Percentiles rank a stretch among this genome's conserved stretches.
Evolutionary conservation across 371 early-diverging fungal genomes (phyloP).

Genomic region (Mucor lusitanicus): DNA sequence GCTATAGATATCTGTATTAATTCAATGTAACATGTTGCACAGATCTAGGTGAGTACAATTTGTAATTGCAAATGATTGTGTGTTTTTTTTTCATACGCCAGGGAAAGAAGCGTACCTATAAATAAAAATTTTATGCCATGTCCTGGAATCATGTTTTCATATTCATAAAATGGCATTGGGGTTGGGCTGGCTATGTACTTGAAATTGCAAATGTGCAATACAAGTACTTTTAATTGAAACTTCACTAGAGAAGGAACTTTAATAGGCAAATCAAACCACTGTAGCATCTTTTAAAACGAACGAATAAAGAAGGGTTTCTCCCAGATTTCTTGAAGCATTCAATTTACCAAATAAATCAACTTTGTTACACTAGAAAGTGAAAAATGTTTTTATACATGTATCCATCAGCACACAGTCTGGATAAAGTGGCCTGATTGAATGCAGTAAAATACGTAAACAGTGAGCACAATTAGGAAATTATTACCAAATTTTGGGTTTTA

Average conservation of each 20-base stretch:
- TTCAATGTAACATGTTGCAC: neutral
- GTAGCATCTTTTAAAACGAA: neutral
- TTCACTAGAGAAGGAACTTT: neutral
- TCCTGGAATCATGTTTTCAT: neutral
- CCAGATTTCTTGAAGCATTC: neutral
- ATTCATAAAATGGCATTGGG: neutral
- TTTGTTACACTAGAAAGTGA: neutral
- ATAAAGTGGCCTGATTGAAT: constrained; percentile 1
- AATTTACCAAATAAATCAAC: neutral
- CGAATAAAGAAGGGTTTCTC: neutral
- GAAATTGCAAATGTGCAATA: neutral
- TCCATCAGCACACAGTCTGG: neutral
- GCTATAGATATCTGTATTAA: neutral
- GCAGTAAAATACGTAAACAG: neutral
- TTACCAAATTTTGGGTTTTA: neutral
- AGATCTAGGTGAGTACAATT: neutral
- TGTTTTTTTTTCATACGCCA: neutral
- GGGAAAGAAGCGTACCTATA: neutral
- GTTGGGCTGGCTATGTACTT: neutral
- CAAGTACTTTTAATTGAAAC: neutral
- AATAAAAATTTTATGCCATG: neutral
- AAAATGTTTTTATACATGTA: neutral
- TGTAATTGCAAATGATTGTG: neutral
- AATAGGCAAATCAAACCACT: neutral
- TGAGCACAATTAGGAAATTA: neutral